Conservation (phyloP, 2,329 filamentous ascomycete species). For the Penicillium sclerotiorum region DNA sequence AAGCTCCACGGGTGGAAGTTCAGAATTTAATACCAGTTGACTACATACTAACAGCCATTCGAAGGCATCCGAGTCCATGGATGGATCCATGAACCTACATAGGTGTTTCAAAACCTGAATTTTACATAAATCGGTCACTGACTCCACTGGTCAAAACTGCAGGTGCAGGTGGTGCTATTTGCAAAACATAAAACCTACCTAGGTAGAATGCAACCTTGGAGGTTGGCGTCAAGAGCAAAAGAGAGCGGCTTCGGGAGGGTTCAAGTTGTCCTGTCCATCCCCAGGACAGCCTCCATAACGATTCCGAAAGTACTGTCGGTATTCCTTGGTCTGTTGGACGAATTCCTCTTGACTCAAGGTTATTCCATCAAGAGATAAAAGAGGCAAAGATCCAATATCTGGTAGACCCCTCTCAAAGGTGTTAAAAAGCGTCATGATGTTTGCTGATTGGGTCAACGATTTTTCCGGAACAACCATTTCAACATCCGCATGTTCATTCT, state of each 20-base stretch:
- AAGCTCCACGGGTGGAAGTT: no score
- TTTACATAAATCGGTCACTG: no score
- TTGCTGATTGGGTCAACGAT: conserved; percentile 41
- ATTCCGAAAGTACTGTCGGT: conserved; percentile 61
- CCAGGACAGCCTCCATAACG: conserved; percentile 69
- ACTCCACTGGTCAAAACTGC: no score
- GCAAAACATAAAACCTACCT: no score
- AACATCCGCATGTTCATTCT: conserved; percentile 9
- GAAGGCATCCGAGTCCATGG: no score
- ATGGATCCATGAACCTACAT: no score
- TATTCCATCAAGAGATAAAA: conserved; percentile 67
- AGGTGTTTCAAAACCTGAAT: no score
- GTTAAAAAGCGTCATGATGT: conserved; percentile 51
- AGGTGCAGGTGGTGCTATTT: no score
- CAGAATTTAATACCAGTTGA: no score
- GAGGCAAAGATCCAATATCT: conserved; percentile 54
- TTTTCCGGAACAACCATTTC: conserved; percentile 25
- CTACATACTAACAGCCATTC: no score
- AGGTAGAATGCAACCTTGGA: no score
- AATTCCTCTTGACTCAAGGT: conserved; percentile 35
- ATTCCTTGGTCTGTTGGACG: conserved; percentile 53
- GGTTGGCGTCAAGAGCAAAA: conserved; percentile 64
- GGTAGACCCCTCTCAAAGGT: conserved; percentile 54
- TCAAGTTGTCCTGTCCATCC: conserved; percentile 36
- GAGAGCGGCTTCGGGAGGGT: conserved; percentile 58